Percentiles rank a stretch among this genome's conserved stretches.
phyloP scores from a whole-genome alignment of 2,329 filamentous ascomycete species.

The Nigrospora sphaerica region DNA sequence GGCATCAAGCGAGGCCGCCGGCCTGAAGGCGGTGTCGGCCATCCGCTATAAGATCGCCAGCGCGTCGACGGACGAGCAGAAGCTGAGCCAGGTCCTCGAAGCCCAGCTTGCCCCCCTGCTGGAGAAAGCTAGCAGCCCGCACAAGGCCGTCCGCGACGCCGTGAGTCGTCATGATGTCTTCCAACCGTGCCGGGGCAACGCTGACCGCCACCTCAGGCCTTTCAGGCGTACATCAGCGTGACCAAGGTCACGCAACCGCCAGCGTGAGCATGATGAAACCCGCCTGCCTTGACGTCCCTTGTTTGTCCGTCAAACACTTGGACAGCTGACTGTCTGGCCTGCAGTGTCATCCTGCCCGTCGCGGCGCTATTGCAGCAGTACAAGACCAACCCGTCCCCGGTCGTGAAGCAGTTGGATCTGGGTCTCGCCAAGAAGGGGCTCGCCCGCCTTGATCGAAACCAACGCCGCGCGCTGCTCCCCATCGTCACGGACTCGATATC shows the following conservation, averaged over 20 bases:
- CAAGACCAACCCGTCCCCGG: conserved; percentile 64
- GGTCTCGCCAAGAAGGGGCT: conserved; percentile 81
- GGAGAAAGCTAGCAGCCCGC: conserved; percentile 77
- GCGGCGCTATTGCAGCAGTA: conserved; percentile 82
- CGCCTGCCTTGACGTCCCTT: neutral
- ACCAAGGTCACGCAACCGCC: conserved; percentile 47
- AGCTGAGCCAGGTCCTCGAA: conserved; percentile 70
- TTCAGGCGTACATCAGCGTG: conserved; percentile 43
- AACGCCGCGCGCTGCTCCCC: conserved; percentile 68
- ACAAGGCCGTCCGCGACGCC: conserved; percentile 63
- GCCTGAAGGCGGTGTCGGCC: conserved; percentile 23
- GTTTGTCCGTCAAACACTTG: neutral
- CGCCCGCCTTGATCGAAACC: conserved; percentile 40
- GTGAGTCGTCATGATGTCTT: conserved; percentile 9
- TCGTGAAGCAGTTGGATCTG: conserved; percentile 84
- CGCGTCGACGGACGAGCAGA: conserved; percentile 69
- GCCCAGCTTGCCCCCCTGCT: conserved; percentile 76
- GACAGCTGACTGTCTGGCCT: neutral
- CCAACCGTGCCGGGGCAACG: neutral
- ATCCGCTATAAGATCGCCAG: conserved; percentile 24
- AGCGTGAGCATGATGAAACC: conserved; percentile 26
- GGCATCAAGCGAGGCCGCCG: conserved; percentile 20
- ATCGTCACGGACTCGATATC: conserved; percentile 61
- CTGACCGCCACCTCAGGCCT: conserved; percentile 27
- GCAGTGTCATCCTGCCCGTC: conserved; percentile 71